Percentiles rank a stretch among this genome's conserved stretches.
These are phyloP conservation scores for Apiospora kogelbergensis DNA, from an alignment of 2,329 filamentous ascomycete species.

Conservation along the genomic window DNA sequence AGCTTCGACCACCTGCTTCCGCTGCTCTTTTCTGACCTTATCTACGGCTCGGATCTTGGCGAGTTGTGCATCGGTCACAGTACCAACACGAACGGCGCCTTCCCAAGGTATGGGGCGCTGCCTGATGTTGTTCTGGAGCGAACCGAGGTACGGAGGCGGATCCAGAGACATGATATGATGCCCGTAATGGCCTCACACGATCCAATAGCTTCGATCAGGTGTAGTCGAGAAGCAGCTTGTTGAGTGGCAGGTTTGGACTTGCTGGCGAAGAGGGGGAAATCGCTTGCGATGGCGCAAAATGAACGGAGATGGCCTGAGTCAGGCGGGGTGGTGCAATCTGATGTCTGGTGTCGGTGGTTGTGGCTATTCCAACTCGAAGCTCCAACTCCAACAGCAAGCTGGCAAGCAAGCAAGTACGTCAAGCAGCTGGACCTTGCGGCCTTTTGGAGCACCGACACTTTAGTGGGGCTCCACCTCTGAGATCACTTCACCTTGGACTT, in stretches of 20 bases:
- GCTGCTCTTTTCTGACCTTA: slow-evolving; percentile 90
- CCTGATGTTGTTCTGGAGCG: slow-evolving; percentile 95
- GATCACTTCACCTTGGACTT: neutral
- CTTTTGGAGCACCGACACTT: neutral
- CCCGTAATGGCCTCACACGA: slow-evolving; percentile 7
- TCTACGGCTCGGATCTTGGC: slow-evolving; percentile 96
- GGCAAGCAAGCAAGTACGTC: neutral
- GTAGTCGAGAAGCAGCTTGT: neutral
- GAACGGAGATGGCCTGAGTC: neutral
- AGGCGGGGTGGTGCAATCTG: neutral
- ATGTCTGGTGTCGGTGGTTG: neutral
- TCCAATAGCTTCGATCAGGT: neutral
- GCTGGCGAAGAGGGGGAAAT: neutral
- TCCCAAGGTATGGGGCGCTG: slow-evolving; percentile 97
- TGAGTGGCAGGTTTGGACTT: neutral
- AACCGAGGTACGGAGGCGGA: slow-evolving; percentile 79
- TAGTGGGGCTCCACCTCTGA: neutral
- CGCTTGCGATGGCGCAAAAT: neutral
- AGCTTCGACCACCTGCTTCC: slow-evolving; percentile 76
- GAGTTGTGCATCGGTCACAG: slow-evolving; percentile 90
- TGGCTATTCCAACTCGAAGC: slow-evolving; percentile 1
- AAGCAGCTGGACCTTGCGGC: slow-evolving; percentile 3
- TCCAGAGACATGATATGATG: slow-evolving; percentile 85
- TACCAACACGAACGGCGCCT: slow-evolving; percentile 88
- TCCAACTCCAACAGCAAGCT: neutral